phyloP scores from a whole-genome alignment of 768 basidiomycete genomes.

The Tephrocybe sp. region DNA sequence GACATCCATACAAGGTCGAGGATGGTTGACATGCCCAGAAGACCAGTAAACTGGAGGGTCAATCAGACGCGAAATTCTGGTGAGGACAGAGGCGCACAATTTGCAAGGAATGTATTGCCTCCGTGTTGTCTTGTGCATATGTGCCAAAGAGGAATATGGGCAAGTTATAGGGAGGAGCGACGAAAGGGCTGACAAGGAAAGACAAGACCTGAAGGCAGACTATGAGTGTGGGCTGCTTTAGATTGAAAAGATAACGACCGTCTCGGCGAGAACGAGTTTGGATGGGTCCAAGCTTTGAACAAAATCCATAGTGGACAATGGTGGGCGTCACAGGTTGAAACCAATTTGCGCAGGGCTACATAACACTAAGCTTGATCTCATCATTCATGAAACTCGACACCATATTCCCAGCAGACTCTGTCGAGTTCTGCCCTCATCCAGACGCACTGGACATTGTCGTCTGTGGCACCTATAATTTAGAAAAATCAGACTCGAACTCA shows the following conservation, averaged over 20 bases:
- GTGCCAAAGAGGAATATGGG: slow-evolving; percentile 80
- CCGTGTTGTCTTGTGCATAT: slow-evolving; percentile 68
- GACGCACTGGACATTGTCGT: slow-evolving; percentile 63
- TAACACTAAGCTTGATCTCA: neutral
- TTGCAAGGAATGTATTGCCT: slow-evolving; percentile 62
- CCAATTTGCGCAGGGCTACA: neutral
- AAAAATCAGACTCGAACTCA: slow-evolving; percentile 19
- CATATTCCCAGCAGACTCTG: slow-evolving; percentile 79
- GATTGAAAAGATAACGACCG: slow-evolving; percentile 36
- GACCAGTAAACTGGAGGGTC: slow-evolving; percentile 53
- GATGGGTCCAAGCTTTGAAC: slow-evolving; percentile 68
- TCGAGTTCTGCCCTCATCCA: slow-evolving; percentile 85
- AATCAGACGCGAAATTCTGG: too few species aligned
- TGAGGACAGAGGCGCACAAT: slow-evolving; percentile 39
- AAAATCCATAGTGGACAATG: slow-evolving; percentile 51
- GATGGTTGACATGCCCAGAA: slow-evolving; percentile 58
- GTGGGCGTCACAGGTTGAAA: too few species aligned
- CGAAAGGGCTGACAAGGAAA: slow-evolving; percentile 53
- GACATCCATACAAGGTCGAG: slow-evolving; percentile 74
- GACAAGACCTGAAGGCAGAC: slow-evolving; percentile 49
- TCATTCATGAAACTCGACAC: slow-evolving; percentile 47
- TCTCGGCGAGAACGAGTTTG: slow-evolving; percentile 61
- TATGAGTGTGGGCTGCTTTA: neutral
- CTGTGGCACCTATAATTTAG: slow-evolving; percentile 90
- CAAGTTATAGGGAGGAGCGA: slow-evolving; percentile 70